Evolutionary conservation across 495 filamentous ascomycete species (phyloP).

Genomic region (Penicillium psychrofluorescens): DNA sequence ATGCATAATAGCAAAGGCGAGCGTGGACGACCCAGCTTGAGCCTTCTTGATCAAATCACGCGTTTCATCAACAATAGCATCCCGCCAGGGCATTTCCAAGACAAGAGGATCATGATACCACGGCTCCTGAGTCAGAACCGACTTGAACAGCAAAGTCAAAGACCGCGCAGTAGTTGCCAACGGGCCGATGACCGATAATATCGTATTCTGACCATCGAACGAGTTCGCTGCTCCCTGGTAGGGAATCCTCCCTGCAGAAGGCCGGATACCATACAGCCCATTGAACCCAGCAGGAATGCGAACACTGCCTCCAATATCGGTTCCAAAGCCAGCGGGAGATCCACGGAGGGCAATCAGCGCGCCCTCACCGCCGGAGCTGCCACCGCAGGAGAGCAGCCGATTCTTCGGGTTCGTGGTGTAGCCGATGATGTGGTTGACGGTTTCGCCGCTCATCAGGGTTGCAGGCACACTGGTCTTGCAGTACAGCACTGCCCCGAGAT

Average conservation of each 20-base stretch:
- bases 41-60: slow-evolving; percentile 31
- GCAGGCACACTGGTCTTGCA: slow-evolving; percentile 60
- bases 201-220: slow-evolving; percentile 52
- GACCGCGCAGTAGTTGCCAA: slow-evolving; percentile 42
- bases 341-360: slow-evolving; percentile 49
- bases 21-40: slow-evolving; percentile 15
- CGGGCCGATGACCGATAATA: slow-evolving; percentile 53
- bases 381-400: slow-evolving; percentile 38
- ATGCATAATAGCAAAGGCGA: slow-evolving; percentile 47
- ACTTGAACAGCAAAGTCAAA: slow-evolving; percentile 47
- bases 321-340: slow-evolving; percentile 52
- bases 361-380: slow-evolving; percentile 53
- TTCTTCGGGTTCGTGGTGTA: slow-evolving; percentile 47
- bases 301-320: slow-evolving; percentile 68
- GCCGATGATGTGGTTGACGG: slow-evolving; percentile 47
- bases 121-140: slow-evolving; percentile 46
- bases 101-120: slow-evolving; percentile 61
- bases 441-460: slow-evolving; percentile 56
- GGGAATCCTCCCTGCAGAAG: slow-evolving; percentile 38
- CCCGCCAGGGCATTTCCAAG: slow-evolving; percentile 56
- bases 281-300: slow-evolving; percentile 62
- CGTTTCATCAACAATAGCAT: slow-evolving; percentile 39
- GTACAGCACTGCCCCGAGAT: slow-evolving; percentile 53
- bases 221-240: slow-evolving; percentile 38
- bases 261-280: slow-evolving; percentile 49